Conservation (phyloP, 208 protist genomes). For the Wallacemonas rigidus region DNA sequence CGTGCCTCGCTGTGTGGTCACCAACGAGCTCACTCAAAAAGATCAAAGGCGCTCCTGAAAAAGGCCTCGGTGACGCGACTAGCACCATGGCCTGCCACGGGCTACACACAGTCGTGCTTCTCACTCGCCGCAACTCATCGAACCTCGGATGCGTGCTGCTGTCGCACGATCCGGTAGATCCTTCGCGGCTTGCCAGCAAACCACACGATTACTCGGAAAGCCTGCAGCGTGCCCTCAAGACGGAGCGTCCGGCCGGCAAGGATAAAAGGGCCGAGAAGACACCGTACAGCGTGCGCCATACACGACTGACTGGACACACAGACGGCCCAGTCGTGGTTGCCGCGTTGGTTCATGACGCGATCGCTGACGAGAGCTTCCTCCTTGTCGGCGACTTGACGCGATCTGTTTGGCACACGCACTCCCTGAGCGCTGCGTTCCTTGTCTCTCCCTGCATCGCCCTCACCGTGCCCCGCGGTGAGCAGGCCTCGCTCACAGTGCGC, state of each 20-base stretch:
- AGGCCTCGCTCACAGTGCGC: conserved; percentile 25
- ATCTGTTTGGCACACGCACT: conserved; percentile 44
- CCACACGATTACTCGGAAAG: conserved; percentile 29
- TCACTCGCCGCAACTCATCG: neutral
- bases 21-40: conserved; percentile 4
- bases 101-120: conserved; percentile 13
- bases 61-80: conserved; percentile 2
- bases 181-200: conserved; percentile 13
- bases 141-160: conserved; percentile 29
- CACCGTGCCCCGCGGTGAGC: conserved; percentile 10
- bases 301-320: conserved; percentile 27
- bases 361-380: conserved; percentile 27
- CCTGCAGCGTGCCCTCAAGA: conserved; percentile 22
- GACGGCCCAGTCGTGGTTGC: conserved; percentile 41
- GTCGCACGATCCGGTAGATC: conserved; percentile 19
- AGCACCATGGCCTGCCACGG: conserved; percentile 1
- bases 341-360: conserved; percentile 26
- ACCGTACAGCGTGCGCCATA: conserved; percentile 33
- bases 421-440: conserved; percentile 21
- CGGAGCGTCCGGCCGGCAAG: neutral
- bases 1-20: conserved; percentile 25
- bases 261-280: neutral
- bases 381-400: conserved; percentile 36
- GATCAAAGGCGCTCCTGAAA: conserved; percentile 17
- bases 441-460: conserved; percentile 37